Base-by-base conservation (phyloP, 1,139 yeast species). In the Protomyces inundatus region DNA sequence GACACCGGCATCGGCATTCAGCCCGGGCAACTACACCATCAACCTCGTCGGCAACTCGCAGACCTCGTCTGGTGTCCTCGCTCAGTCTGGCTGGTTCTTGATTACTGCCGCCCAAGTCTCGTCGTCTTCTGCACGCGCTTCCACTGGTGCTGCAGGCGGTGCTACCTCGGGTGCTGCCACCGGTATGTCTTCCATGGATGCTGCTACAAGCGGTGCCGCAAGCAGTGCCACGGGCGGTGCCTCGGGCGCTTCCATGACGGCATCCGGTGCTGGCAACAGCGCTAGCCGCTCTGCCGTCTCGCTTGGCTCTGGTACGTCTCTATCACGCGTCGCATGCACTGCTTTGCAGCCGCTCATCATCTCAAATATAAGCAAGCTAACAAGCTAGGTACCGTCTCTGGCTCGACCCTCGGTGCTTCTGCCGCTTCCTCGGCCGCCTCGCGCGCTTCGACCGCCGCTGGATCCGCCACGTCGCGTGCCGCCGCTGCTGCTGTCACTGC, bases 11-110 rank as follows among this genome's bases (percentile, higher is more conserved):
- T 40, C 56, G 9, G 62, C 62, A 14, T 58, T 58, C 37, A 6
- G 56, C 3, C 62, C 62, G 33, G 62, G 62, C 7, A 58, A 58
- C 56, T 58, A 58, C 62, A 58, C 62, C 53, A 34, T 58, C 56
- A 58, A 58, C 62, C 56, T 58, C n/a, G 56, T 58, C 16, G 62
- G 62, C 33, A 52, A 58, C 62, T 40, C 62, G 12, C 50, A 39
- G 42, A 52, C 55, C 34, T 52, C 56, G 10, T 40, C 56, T 33
- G 62, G 62, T n/a, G 62, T 58, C 46, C 62, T 58, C 23, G 62
- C 62, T 1, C 62, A 58, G 56, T 50, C 55, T 30, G 42, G 36
- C 10, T 58, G 62, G 62, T 58, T 58, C 62, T 35, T 58, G 56
- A 58, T 58, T 16, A 58, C 62, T 16, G 62, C 62, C 23, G 62